phyloP scores from a whole-genome alignment of 2,329 filamentous ascomycete genomes.

The Alternaria hordeiaustralica region DNA sequence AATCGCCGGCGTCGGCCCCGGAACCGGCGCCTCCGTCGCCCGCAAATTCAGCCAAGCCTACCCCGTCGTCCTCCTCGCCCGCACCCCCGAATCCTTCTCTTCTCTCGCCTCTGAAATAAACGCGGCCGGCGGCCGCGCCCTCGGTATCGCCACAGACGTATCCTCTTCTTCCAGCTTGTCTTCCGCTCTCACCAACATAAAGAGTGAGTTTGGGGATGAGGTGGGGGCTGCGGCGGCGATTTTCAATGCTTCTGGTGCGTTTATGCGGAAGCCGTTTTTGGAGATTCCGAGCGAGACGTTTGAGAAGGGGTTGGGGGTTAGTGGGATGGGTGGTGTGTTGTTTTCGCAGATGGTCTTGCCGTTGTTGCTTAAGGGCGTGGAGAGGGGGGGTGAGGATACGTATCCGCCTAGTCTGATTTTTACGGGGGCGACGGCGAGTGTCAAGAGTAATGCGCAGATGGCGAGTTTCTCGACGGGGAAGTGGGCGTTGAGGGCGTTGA shows the following conservation, averaged over 20 bases:
- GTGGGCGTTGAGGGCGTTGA: conserved; percentile 76
- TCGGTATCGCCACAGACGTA: conserved; percentile 73
- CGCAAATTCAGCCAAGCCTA: conserved; percentile 69
- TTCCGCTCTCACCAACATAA: conserved; percentile 61
- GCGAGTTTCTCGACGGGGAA: conserved; percentile 78
- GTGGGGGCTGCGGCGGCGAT: conserved; percentile 63
- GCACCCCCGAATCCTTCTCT: conserved; percentile 69
- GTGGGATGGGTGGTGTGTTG: conserved; percentile 69
- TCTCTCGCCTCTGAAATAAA: conserved; percentile 74
- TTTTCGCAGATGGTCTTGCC: conserved; percentile 78
- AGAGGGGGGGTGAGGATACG: conserved; percentile 53
- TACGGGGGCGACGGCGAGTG: conserved; percentile 82
- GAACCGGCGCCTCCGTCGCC: conserved; percentile 69
- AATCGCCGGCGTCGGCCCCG: conserved; percentile 74
- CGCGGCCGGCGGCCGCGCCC: conserved; percentile 68
- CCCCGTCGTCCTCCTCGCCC: conserved; percentile 76
- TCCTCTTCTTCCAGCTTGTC: conserved; percentile 62
- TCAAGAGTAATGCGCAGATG: conserved; percentile 74
- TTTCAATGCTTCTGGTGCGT: conserved; percentile 71
- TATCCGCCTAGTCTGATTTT: conserved; percentile 82
- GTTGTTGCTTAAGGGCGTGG: conserved; percentile 68
- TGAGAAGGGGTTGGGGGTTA: conserved; percentile 55
- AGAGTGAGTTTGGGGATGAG: conserved; percentile 62
- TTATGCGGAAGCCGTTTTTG: conserved; percentile 66
- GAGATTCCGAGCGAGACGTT: conserved; percentile 67